Base-by-base conservation (phyloP, 257 asterid species). In the Mitragyna speciosa region DNA sequence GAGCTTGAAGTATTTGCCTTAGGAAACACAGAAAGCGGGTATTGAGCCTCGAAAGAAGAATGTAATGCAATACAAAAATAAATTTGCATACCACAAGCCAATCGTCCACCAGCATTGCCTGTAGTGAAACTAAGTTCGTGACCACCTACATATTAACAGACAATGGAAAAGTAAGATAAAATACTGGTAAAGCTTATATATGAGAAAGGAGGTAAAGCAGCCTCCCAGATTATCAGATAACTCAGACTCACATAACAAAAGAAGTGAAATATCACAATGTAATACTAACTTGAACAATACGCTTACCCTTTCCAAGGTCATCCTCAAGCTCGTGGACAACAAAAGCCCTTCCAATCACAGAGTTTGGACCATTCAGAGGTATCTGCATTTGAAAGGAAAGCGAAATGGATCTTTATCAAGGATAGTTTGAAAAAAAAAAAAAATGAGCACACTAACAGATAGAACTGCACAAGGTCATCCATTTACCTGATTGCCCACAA, bases 71-170 rank as follows among this genome's bases (percentile, higher is more conserved):
- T 12, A 0, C 22, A 33, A 33, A 28, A 41, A 75, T 30, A 64
- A 76, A 66, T 31, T 58, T 47, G 67, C 93, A 72, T 93, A 95
- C 98, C 98, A 73, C 98, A 95, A 36, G 98, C 98, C 89, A 95
- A 85, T 82, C 98, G 88, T 76, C 98, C 98, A 61, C 98, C 98
- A 22, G 98, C 98, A 87, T 95, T 95, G 71, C 98, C 98, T 48
- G 98, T 93, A 79, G 86, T 67, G 69, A 95, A 96, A 78, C 98
- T 95, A 78, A 95, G 98, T 84, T 95, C 98, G 65, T 95, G 98
- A 69, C 98, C 98, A 77, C 98, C 98, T 95, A 83, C 70, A 85
- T 41, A 64, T 31, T 2, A 67, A 78, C 51, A 65, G 64, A 59
- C 39, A 70, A 66, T 24, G 41, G 39, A 51, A 39, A 22, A 28